phyloP scores from a whole-genome alignment of 2,329 filamentous ascomycete genomes.

The Colletotrichum noveboracense region DNA sequence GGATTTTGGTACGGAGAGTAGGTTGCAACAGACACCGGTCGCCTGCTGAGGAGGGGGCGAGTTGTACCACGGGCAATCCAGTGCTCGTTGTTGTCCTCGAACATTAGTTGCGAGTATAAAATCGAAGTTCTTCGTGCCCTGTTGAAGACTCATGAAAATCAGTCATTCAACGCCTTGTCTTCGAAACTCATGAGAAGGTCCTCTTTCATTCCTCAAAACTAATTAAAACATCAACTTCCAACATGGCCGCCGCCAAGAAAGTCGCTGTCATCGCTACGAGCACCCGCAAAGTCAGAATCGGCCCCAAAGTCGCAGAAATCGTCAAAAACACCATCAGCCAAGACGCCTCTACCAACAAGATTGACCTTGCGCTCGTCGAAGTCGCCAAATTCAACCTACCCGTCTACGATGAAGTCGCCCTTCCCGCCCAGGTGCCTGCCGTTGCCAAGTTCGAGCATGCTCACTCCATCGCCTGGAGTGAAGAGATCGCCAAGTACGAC shows the following conservation, averaged over 20 bases:
- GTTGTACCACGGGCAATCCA: background rate
- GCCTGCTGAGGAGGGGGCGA: background rate
- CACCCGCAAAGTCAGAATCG: conserved; percentile 32
- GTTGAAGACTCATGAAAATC: background rate
- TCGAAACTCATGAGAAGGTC: background rate
- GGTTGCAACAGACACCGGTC: background rate
- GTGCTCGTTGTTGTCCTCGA: background rate
- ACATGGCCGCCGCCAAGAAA: background rate
- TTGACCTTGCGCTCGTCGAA: conserved; percentile 37
- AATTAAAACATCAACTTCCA: background rate
- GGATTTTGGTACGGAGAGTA: background rate
- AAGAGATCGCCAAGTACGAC: conserved; percentile 46
- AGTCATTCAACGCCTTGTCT: background rate
- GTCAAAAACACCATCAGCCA: conserved; percentile 33
- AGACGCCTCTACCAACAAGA: conserved; percentile 19
- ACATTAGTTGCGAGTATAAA: background rate
- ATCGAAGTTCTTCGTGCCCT: background rate
- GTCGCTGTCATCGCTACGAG: conserved; percentile 43
- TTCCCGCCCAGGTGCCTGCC: conserved; percentile 42
- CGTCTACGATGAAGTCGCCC: conserved; percentile 46
- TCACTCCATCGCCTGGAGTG: conserved; percentile 50
- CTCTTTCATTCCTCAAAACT: background rate
- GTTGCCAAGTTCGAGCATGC: conserved; percentile 40
- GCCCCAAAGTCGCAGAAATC: conserved; percentile 36
- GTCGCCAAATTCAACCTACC: conserved; percentile 46